Percentiles rank a stretch among this genome's conserved stretches.
Conservation (phyloP, 1,284 basidiomycete species). For the Meripilus lineatus region DNA sequence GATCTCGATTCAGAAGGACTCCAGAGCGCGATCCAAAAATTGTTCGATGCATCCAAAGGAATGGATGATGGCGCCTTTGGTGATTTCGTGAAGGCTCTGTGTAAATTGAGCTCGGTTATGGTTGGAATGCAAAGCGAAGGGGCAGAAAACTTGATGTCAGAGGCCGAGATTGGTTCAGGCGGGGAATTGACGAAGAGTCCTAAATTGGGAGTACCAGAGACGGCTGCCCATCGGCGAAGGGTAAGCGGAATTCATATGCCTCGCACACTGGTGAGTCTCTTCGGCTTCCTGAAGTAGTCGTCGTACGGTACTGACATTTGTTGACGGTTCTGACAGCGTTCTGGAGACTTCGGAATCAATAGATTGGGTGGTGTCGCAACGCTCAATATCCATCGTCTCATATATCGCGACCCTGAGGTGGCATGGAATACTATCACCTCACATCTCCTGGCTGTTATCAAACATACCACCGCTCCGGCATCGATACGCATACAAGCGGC, state of each 20-base stretch:
- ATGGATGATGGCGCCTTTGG: slow-evolving; percentile 82
- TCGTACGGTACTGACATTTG: background rate
- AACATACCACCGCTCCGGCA: slow-evolving; percentile 65
- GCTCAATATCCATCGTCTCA: slow-evolving; percentile 83
- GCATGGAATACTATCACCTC: slow-evolving; percentile 81
- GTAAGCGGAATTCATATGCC: slow-evolving; percentile 84
- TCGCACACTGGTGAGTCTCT: slow-evolving; percentile 57
- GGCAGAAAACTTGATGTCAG: slow-evolving; percentile 24
- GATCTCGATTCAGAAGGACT: slow-evolving; percentile 77
- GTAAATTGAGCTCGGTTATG: slow-evolving; percentile 85
- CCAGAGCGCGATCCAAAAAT: slow-evolving; percentile 64
- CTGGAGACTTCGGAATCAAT: slow-evolving; percentile 83
- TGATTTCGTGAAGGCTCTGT: slow-evolving; percentile 79
- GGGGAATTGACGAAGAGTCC: slow-evolving; percentile 37
- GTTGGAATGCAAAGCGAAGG: slow-evolving; percentile 71
- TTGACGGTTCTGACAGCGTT: slow-evolving; percentile 40
- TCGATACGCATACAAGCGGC: slow-evolving; percentile 85
- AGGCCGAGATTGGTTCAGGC: slow-evolving; percentile 33
- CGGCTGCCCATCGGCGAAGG: slow-evolving; percentile 58
- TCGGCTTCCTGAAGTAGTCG: too few species aligned
- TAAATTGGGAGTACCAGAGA: slow-evolving; percentile 33
- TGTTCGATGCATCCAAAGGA: slow-evolving; percentile 82
- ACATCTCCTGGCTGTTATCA: slow-evolving; percentile 75
- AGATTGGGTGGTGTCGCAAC: slow-evolving; percentile 78
- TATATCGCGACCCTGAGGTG: slow-evolving; percentile 72